Evolutionary conservation across 352 stramenopile genomes (phyloP).

Genomic region (Phytopythium montanum): DNA sequence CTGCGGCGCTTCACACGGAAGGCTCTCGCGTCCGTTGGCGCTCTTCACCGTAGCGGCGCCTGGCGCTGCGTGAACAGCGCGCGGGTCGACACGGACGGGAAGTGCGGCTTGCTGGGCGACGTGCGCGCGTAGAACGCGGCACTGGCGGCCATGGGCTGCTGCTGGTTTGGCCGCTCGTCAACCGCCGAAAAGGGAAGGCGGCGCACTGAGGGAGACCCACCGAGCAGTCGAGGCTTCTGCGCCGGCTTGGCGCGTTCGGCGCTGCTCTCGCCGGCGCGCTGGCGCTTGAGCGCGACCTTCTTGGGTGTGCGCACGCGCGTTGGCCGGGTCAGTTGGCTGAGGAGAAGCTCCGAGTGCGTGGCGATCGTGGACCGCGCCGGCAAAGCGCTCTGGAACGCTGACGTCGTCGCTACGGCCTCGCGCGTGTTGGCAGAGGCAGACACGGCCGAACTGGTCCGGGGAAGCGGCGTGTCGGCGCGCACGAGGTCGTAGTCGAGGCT

Average conservation of each 20-base stretch:
- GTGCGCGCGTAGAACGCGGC: constrained; percentile 17
- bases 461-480: constrained; percentile 8
- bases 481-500: constrained; percentile 37
- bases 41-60: constrained; percentile 33
- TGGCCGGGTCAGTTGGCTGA: constrained; percentile 44
- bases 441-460: neutral
- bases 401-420: neutral
- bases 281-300: constrained; percentile 56
- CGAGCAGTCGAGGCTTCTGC: constrained; percentile 53
- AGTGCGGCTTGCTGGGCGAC: constrained; percentile 55
- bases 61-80: constrained; percentile 43
- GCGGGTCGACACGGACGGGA: constrained; percentile 28
- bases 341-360: constrained; percentile 2
- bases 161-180: neutral
- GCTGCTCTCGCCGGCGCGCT: constrained; percentile 40
- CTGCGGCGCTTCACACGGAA: neutral
- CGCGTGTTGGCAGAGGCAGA: neutral
- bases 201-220: constrained; percentile 19
- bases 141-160: neutral
- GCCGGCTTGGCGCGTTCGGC: constrained; percentile 42
- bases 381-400: constrained; percentile 26
- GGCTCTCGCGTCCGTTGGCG: neutral
- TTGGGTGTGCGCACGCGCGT: constrained; percentile 45
- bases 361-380: constrained; percentile 17
- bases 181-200: constrained; percentile 4